Base-by-base conservation (phyloP, 495 filamentous ascomycete genomes). In the Pseudoneurospora amorphoporcata region DNA sequence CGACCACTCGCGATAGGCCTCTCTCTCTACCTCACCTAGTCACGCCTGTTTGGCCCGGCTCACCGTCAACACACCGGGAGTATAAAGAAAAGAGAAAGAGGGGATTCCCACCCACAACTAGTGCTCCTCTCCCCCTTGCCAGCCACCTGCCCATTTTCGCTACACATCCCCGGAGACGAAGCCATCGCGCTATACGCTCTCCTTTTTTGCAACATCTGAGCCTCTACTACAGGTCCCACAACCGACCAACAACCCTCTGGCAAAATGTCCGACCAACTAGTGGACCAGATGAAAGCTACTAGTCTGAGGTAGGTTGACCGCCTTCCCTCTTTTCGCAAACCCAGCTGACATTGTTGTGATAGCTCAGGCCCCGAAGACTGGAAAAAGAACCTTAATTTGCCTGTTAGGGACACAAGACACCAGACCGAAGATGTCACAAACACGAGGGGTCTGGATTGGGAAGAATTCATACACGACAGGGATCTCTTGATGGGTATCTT, bases 371-470 rank as follows among this genome's bases (percentile, higher is more conserved):
- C 90, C 37, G 86, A 88, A 37, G 89, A 91, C 78, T 95, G 92
- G 91, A 96, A 93, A 81, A 88, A 90, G 70, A 88, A 86, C 70
- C 83, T 97, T 71, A 93, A 94, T 74, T 80, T 91, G 65, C 92
- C 94, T 19, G 85, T 88, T 45, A 96, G 92, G 82, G 95, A 99
- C 82, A 87, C 87, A 47, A 90, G 95, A 79, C 91, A 91, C 74
- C 96, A 98, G 81, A 99, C 95, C 39, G 96, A 98, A 92, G 95
- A 99, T 90, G 95, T 99, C 53, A 98, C 94, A 61, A 92, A 92
- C 71, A 98, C 94, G 4, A 99, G 97, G 84, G 95, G 95, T 70
- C 86, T 98, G 72, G 95, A 98, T 72, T 99, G 97, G 75, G 95
- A 98, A 79, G 94, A 99, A 72, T 97, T 99, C 76, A 91, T 90